A percentile compares a stretch with the other conserved stretches of the same genome.
These are phyloP conservation scores for Coniella vitis DNA, from an alignment of 2,329 filamentous ascomycete species.

Conservation along the genomic window DNA sequence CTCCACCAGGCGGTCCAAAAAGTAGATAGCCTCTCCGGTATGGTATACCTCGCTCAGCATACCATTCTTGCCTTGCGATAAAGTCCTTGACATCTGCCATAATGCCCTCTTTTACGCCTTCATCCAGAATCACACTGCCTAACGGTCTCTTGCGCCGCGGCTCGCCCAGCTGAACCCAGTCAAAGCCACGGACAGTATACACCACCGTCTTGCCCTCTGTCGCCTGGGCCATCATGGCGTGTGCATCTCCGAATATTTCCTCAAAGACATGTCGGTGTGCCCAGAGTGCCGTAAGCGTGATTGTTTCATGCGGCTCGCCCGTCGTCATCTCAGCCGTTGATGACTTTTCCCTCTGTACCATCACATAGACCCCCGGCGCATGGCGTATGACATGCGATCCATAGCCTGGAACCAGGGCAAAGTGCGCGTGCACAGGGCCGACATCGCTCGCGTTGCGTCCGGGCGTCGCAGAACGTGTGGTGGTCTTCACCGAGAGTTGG, in stretches of 20 bases:
- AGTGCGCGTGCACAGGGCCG: conserved; percentile 68
- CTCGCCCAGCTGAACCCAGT: conserved; percentile 80
- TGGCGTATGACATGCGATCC: conserved; percentile 85
- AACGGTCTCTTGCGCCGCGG: conserved; percentile 81
- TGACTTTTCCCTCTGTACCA: conserved; percentile 81
- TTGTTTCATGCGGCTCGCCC: conserved; percentile 88
- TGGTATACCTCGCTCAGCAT: conserved; percentile 88
- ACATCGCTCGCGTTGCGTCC: conserved; percentile 56
- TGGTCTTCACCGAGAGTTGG: conserved; percentile 51
- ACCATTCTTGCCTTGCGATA: conserved; percentile 73
- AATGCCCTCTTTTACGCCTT: conserved; percentile 75
- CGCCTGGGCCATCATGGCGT: conserved; percentile 68
- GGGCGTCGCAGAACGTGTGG: conserved; percentile 44
- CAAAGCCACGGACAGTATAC: conserved; percentile 75
- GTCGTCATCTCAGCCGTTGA: conserved; percentile 72
- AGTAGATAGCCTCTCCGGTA: conserved; percentile 86
- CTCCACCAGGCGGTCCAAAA: conserved; percentile 83
- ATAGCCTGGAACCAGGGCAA: conserved; percentile 84
- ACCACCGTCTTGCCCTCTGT: conserved; percentile 91
- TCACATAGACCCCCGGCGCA: conserved; percentile 71
- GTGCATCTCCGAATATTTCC: conserved; percentile 81
- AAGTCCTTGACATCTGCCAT: conserved; percentile 80
- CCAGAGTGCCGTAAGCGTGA: conserved; percentile 88
- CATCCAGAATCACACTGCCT: conserved; percentile 78
- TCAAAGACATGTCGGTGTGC: conserved; percentile 84